Conservation (phyloP, 495 filamentous ascomycete species). For the Monascus purpureus region DNA sequence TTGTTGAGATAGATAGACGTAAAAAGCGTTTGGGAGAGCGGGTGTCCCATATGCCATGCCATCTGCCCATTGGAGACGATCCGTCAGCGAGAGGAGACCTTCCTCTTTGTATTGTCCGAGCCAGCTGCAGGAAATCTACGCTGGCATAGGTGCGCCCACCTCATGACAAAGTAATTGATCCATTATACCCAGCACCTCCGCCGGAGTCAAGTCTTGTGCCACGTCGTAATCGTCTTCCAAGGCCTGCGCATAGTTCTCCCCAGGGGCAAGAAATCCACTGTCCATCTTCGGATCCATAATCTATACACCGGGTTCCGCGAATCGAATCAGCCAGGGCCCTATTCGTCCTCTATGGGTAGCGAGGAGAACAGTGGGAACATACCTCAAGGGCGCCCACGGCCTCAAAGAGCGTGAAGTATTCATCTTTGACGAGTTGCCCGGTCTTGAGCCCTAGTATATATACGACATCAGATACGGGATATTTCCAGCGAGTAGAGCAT, state of each 20-base stretch:
- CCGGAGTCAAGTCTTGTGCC: slow-evolving; percentile 48
- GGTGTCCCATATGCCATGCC: slow-evolving; percentile 92
- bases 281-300: slow-evolving; percentile 99
- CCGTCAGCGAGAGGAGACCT: slow-evolving; percentile 9
- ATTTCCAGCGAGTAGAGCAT: no score
- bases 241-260: slow-evolving; percentile 42
- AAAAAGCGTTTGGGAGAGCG: slow-evolving; percentile 86
- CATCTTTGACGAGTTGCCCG: slow-evolving; percentile 88
- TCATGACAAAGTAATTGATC: slow-evolving; percentile 85
- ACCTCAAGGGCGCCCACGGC: slow-evolving; percentile 92
- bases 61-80: slow-evolving; percentile 41
- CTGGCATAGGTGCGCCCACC: slow-evolving; percentile 27
- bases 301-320: slow-evolving; percentile 33
- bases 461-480: no score
- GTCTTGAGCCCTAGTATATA: slow-evolving; percentile 46
- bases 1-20: slow-evolving; percentile 89
- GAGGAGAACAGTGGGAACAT: slow-evolving; percentile 16
- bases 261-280: slow-evolving; percentile 64
- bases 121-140: background rate
- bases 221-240: slow-evolving; percentile 81
- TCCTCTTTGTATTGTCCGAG: background rate
- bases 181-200: slow-evolving; percentile 83
- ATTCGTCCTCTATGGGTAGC: no score
- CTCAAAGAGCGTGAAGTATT: slow-evolving; percentile 83
- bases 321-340: slow-evolving; percentile 1